A percentile compares a stretch with the other conserved stretches of the same genome.
Conservation (phyloP, 805 yeast species). For the Suhomyces prunicola region DNA sequence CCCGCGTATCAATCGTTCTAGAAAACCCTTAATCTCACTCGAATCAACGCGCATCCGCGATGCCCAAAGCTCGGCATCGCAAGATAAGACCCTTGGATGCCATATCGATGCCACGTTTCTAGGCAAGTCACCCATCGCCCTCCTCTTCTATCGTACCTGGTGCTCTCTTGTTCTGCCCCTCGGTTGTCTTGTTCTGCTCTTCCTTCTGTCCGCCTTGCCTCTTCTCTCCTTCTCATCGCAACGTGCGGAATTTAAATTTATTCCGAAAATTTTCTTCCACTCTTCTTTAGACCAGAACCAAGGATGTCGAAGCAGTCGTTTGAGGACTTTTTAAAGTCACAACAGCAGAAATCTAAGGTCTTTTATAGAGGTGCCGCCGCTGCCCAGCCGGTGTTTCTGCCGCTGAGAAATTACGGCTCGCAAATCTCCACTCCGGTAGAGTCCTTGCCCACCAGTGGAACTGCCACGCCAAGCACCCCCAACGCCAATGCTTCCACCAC, state of each 20-base stretch:
- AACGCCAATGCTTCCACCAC: slow-evolving; percentile 54
- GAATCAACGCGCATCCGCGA: too few species aligned
- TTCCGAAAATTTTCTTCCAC: not conserved
- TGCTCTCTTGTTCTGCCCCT: not conserved
- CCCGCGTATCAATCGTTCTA: not conserved
- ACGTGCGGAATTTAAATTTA: not conserved
- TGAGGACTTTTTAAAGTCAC: slow-evolving; percentile 49
- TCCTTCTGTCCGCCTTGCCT: not conserved
- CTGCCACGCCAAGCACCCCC: slow-evolving; percentile 31
- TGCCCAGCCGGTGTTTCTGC: not conserved
- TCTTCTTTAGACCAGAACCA: not conserved
- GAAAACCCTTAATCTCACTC: not conserved
- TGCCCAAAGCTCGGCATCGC: not conserved
- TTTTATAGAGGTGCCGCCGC: slow-evolving; percentile 4
- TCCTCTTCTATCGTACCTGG: too few species aligned
- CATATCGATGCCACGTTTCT: too few species aligned
- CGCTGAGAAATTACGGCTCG: slow-evolving; percentile 4
- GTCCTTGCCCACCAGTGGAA: slow-evolving; percentile 36
- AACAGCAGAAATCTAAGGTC: slow-evolving; percentile 30
- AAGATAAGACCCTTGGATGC: too few species aligned
- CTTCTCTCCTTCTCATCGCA: not conserved
- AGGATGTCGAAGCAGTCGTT: slow-evolving; percentile 30
- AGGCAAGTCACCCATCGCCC: too few species aligned
- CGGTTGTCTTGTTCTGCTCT: too few species aligned
- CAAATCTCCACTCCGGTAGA: slow-evolving; percentile 20